A percentile compares a stretch with the other conserved stretches of the same genome.
phyloP scores from a whole-genome alignment of 1,139 yeast species.

The Magnusiomyces suaveolens region DNA sequence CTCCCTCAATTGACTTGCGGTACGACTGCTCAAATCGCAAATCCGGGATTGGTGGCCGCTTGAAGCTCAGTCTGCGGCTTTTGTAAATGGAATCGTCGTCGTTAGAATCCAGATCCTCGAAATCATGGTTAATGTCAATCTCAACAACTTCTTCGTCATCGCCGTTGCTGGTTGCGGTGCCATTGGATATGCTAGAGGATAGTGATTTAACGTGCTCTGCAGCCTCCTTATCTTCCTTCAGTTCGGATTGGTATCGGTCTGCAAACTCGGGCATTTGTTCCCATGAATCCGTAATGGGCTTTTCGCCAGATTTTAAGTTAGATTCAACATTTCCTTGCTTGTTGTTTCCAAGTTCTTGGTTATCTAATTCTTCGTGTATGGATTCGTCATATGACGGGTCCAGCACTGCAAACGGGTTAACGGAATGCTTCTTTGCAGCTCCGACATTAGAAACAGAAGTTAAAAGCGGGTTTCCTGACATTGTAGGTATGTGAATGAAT shows the following conservation, averaged over 20 bases:
- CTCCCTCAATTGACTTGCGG: conserved; percentile 26
- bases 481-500: neutral
- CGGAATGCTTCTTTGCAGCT: neutral
- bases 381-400: neutral
- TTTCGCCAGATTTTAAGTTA: too few species aligned
- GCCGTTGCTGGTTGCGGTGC: neutral
- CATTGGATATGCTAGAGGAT: neutral
- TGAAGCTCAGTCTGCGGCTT: neutral
- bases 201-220: neutral
- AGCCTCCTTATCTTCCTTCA: neutral
- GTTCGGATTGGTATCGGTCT: neutral
- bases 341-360: neutral
- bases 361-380: neutral
- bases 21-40: conserved; percentile 29
- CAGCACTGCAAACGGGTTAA: neutral
- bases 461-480: neutral
- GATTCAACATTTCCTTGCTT: too few species aligned
- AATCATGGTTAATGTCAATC: neutral
- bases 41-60: conserved; percentile 25
- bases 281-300: neutral
- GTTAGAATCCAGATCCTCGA: neutral
- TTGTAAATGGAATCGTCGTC: neutral
- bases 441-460: neutral
- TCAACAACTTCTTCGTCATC: neutral
- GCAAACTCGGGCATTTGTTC: neutral